Percentiles rank a stretch among this genome's conserved stretches.
Conservation (phyloP, 306 rosid genomes). For the Gleditsia sinensis region DNA sequence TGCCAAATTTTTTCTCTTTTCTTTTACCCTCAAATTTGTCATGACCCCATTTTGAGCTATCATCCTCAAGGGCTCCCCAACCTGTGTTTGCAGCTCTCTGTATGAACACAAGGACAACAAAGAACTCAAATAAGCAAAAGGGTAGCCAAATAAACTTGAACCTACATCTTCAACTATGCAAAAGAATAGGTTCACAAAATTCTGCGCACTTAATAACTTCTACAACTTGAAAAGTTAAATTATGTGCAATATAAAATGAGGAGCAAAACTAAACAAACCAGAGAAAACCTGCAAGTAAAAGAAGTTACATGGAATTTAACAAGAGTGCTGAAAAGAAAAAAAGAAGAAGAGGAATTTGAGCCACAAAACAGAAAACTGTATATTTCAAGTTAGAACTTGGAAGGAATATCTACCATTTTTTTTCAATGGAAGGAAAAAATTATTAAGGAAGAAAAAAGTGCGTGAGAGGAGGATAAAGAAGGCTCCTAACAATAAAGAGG, state of each 20-base stretch:
- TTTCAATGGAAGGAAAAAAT: too few relatives aligned
- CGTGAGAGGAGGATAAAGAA: too few relatives aligned
- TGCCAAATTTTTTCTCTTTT: slow-evolving; percentile 45
- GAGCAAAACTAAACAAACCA: background rate
- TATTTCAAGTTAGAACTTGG: background rate
- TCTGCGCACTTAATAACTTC: slow-evolving; percentile 10
- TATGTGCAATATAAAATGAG: slow-evolving; percentile 17
- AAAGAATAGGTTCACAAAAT: background rate
- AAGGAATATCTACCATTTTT: background rate
- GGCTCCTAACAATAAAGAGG: too few relatives aligned
- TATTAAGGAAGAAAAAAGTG: too few relatives aligned
- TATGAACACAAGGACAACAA: slow-evolving; percentile 32
- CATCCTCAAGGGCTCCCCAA: slow-evolving; percentile 69
- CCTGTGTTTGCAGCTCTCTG: slow-evolving; percentile 98
- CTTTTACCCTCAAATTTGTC: slow-evolving; percentile 66
- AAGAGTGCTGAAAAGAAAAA: background rate
- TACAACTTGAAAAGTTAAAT: background rate
- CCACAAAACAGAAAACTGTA: background rate
- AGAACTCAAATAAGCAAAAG: slow-evolving; percentile 15
- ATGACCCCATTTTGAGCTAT: slow-evolving; percentile 60
- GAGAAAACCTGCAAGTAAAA: background rate
- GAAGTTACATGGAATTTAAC: background rate
- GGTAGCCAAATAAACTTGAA: background rate
- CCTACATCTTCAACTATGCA: background rate
- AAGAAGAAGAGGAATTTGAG: too few relatives aligned